Base-by-base conservation (phyloP, 1,139 yeast genomes). In the Martiniozyma asiatica region DNA sequence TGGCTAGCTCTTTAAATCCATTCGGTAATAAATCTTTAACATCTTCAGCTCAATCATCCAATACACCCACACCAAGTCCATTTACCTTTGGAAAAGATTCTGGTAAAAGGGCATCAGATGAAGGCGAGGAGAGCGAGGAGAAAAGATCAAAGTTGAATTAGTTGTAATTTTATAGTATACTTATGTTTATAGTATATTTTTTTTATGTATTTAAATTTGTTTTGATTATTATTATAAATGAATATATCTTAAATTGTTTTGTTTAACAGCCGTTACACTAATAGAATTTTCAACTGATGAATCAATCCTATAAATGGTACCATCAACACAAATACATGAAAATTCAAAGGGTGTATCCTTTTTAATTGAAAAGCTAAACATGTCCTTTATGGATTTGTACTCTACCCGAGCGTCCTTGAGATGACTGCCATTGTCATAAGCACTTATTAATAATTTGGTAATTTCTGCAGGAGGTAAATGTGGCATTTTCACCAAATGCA, bases 401-500 rank as follows among this genome's bases (percentile, higher is more conserved):
- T 48, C 43, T 1, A 72, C 75, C 13, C 57, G 50, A 1, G 50
- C 44, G 33, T 69, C 65, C 0, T 52, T 29, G 1, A 75, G 47
- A 45, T 77, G 87, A 3, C 50, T 51, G 2, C 82, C 82, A 6
- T 63, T 45, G 29, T 67, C 55, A 47, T 81, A 81, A 1, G 69
- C 82, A 38, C 64, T 53, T 36, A 53, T 55, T 70, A 84, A 70
- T 12, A 79, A 58, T 8, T 63, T 62, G 62, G 74, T 56, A 13
- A 81, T 62, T 13, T 54, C 51, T 1, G 43, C 44, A 3, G 57
- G 24, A 3, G 35, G 45, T 8, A 64, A 49, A 15, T 69, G 55
- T 0, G 59, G 63, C 38, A 81, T 68, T 4, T 69, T 63, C 1
- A 85, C 55, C 26, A 76, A 38, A 45, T 73, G 73, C 7, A 82